These are phyloP conservation scores for Parastagonospora avenae DNA, from an alignment of 2,329 filamentous ascomycete species.

Conservation along the genomic window DNA sequence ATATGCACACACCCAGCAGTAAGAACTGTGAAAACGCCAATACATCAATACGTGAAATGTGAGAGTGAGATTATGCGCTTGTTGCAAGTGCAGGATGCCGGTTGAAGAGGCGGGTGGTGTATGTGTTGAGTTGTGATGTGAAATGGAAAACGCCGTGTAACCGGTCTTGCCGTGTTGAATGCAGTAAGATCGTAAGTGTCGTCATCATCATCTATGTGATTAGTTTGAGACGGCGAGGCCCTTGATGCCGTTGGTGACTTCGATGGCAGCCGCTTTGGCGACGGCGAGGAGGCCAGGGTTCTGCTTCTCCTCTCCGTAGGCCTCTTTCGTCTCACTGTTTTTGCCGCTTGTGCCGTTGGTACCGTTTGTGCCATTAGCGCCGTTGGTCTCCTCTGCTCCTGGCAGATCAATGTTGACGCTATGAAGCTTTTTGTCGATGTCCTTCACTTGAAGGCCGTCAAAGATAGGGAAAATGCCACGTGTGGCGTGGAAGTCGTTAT, in stretches of 20 bases:
- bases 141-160: slow-evolving; percentile 14
- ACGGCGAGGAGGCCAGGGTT: slow-evolving; percentile 27
- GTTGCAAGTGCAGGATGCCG: slow-evolving; percentile 22
- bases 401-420: slow-evolving; percentile 12
- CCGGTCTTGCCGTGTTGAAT: slow-evolving; percentile 42
- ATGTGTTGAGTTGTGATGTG: slow-evolving; percentile 2
- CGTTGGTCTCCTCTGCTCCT: slow-evolving; percentile 9
- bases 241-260: slow-evolving; percentile 39
- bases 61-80: slow-evolving; percentile 12
- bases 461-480: slow-evolving; percentile 85
- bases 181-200: slow-evolving; percentile 30
- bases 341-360: slow-evolving; percentile 15
- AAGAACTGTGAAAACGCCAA: slow-evolving; percentile 7
- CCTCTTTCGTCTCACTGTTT: slow-evolving; percentile 18
- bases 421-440: slow-evolving; percentile 59
- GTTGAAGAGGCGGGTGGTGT: slow-evolving; percentile 2
- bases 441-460: slow-evolving; percentile 72
- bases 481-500: slow-evolving; percentile 94
- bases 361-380: slow-evolving; percentile 9
- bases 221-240: slow-evolving; percentile 33
- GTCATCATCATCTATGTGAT: slow-evolving; percentile 7
- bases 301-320: slow-evolving; percentile 18
- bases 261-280: slow-evolving; percentile 34
- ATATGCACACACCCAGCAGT: background rate
- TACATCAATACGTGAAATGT: background rate